A percentile compares a stretch with the other conserved stretches of the same genome.
These are phyloP conservation scores for Fusarium sterilihyphosum DNA, from an alignment of 2,329 filamentous ascomycete genomes.

Conservation along the genomic window DNA sequence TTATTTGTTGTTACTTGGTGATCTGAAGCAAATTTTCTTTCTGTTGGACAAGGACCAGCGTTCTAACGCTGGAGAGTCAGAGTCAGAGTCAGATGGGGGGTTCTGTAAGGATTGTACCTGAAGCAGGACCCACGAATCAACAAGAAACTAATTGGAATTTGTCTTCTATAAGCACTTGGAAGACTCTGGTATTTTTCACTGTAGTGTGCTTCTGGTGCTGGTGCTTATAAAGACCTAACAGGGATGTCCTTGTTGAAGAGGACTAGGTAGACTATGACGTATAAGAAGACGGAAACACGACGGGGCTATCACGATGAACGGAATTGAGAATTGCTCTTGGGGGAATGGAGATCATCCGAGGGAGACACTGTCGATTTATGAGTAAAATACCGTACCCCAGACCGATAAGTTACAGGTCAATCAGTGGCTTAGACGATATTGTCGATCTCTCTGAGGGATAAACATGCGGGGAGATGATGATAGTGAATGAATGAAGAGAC, in stretches of 20 bases:
- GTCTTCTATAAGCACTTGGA: neutral
- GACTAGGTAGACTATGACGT: constrained; percentile 15
- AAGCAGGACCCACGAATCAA: constrained; percentile 9
- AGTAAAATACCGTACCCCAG: neutral
- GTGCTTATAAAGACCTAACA: constrained; percentile 2
- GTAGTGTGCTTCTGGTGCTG: neutral
- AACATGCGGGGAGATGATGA: neutral
- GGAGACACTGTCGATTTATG: constrained; percentile 6
- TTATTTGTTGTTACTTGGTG: constrained; percentile 4
- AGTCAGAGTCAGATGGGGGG: neutral
- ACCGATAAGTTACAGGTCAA: neutral
- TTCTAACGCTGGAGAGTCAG: constrained; percentile 4
- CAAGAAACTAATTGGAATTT: neutral
- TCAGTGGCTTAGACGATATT: constrained; percentile 4
- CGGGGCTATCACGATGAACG: neutral
- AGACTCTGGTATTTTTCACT: neutral
- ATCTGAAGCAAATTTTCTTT: constrained; percentile 4
- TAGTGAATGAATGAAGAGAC: neutral
- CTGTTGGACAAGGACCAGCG: constrained; percentile 23
- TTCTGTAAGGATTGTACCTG: constrained; percentile 9
- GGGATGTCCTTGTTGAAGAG: constrained; percentile 17
- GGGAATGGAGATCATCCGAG: neutral
- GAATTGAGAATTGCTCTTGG: neutral
- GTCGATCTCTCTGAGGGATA: constrained; percentile 6
- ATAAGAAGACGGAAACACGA: constrained; percentile 18